Conservation (phyloP, 2,329 filamentous ascomycete species). For the Fusarium luffae region DNA sequence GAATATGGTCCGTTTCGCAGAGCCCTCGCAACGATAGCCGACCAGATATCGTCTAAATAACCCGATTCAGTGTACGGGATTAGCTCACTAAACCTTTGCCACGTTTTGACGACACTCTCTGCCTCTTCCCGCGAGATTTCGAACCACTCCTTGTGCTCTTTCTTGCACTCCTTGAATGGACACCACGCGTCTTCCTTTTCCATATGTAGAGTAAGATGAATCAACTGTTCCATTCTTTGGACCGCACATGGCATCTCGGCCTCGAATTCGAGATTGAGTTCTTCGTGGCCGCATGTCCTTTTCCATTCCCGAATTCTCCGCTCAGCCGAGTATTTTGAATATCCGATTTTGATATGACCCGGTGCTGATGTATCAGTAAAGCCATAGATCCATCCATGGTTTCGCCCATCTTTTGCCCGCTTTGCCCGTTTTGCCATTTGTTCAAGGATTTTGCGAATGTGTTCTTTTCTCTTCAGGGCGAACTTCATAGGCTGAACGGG, state of each 20-base stretch:
- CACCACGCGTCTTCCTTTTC: neutral
- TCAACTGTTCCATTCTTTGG: neutral
- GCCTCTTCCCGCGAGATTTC: neutral
- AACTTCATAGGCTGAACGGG: neutral
- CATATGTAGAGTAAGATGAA: slow-evolving; percentile 5
- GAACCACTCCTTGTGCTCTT: slow-evolving; percentile 20
- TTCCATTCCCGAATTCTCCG: neutral
- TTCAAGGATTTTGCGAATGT: neutral
- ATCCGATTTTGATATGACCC: slow-evolving; percentile 25
- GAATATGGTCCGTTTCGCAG: neutral
- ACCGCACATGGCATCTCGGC: neutral
- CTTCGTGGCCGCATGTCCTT: neutral
- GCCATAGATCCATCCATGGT: slow-evolving; percentile 14
- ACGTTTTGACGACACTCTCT: neutral
- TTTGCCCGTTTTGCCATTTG: neutral
- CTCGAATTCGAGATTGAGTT: neutral
- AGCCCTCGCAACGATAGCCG: neutral
- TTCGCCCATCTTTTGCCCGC: fast-evolving
- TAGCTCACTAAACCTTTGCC: slow-evolving; percentile 7
- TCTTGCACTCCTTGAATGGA: neutral
- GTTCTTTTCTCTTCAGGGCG: neutral
- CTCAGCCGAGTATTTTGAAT: fast-evolving
- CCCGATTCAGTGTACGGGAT: neutral
- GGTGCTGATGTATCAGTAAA: slow-evolving; percentile 5
- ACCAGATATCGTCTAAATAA: neutral